phyloP scores from a whole-genome alignment of 2,329 filamentous ascomycete species.

The Fusarium udum region DNA sequence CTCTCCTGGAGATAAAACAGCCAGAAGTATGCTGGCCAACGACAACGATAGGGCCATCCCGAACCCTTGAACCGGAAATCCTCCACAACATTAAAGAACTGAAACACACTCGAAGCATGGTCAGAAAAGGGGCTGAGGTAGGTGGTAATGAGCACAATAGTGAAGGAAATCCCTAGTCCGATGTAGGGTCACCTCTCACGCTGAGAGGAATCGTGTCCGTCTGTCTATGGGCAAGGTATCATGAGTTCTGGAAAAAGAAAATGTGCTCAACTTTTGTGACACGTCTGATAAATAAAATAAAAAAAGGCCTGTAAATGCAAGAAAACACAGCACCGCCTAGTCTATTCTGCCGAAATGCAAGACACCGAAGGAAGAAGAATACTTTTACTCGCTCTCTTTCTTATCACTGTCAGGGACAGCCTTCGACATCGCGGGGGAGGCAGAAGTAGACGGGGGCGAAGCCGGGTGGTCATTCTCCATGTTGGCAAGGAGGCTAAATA shows the following conservation, averaged over 20 bases:
- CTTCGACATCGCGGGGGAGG: slow-evolving; percentile 73
- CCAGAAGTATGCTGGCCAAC: slow-evolving; percentile 35
- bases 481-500: slow-evolving; percentile 63
- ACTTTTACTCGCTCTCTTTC: slow-evolving; percentile 58
- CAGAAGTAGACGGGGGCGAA: slow-evolving; percentile 75
- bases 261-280: slow-evolving; percentile 57
- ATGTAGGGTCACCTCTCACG: slow-evolving; percentile 44
- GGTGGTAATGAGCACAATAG: slow-evolving; percentile 45
- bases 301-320: slow-evolving; percentile 60
- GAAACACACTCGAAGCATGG: slow-evolving; percentile 42
- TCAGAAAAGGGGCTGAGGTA: slow-evolving; percentile 37
- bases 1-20: slow-evolving; percentile 28
- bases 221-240: slow-evolving; percentile 62
- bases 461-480: slow-evolving; percentile 71
- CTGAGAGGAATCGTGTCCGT: slow-evolving; percentile 48
- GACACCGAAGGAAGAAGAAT: slow-evolving; percentile 49
- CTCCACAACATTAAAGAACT: slow-evolving; percentile 44
- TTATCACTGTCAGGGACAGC: slow-evolving; percentile 66
- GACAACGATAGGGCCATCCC: slow-evolving; percentile 19
- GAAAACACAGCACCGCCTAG: slow-evolving; percentile 56
- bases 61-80: slow-evolving; percentile 38
- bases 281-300: slow-evolving; percentile 49
- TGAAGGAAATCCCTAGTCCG: slow-evolving; percentile 45
- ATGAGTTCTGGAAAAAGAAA: slow-evolving; percentile 52
- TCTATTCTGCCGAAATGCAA: slow-evolving; percentile 63